Evolutionary conservation across 192 early-diverging fungal genomes (phyloP), one percentile per base, ranked within the genome.

Genomic region (Coemansia sp.): DNA sequence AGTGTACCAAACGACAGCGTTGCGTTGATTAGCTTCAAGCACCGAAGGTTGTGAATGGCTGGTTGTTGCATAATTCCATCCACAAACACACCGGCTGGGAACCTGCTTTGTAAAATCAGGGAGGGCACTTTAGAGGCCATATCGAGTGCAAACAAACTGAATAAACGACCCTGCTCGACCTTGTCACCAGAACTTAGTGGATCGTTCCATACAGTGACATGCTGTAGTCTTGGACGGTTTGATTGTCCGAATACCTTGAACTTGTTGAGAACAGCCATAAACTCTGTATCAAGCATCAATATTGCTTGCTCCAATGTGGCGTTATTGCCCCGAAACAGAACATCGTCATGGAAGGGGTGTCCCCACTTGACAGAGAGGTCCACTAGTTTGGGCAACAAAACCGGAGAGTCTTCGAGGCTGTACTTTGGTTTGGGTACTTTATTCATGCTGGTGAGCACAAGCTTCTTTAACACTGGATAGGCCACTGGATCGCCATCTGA

Each of bases 271-370:
- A 58, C 37, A 5, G n/a, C 32, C 29, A 58, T 35, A 35, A 58
- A 58, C 24, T 58, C 55, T 9, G 3, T n/a, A 18, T 58, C 55
- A 0, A 58, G 32, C 29, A 35, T 35, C 55, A 58, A 15, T 1
- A 35, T 3, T 15, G 37, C 32, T 18, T n/a, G 6, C 15, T 30
- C 16, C 30, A 58, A n/a, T 30, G 55, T 35, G 30, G 29, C 16
- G 7, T 6, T 30, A 34, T 58, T 58, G 55, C 55, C 55, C 9
- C 55, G 29, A 58, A 58, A 58, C 55, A 58, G 32, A n/a, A 58
- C 55, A 58, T 58, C 55, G 15, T 58, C 55, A 9, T 58, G 55
- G 32, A 58, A 58, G 3, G 55, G 55, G 15, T 58, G 32, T 13
- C 55, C 55, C 30, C 32, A 58, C 55, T 35, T 35, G n/a, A 58